phyloP scores from a whole-genome alignment of 345 rosid species.

The Toxicodendron radicans region DNA sequence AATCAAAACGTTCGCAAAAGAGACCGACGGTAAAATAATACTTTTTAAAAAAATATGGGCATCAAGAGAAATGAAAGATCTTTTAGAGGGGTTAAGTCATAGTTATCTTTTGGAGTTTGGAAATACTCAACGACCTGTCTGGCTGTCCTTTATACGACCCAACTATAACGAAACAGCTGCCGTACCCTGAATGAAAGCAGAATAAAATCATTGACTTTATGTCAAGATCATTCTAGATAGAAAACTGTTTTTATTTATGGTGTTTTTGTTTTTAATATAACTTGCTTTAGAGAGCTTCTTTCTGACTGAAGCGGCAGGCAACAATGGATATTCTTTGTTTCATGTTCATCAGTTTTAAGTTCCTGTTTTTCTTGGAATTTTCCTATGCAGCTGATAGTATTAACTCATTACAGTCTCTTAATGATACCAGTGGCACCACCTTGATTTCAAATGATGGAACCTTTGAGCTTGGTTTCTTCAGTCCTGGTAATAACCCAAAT shows the following conservation, averaged over 20 bases:
- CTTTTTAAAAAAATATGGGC: too few relatives aligned
- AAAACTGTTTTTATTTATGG: background rate
- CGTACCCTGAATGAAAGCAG: background rate
- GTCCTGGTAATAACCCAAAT: conserved; percentile 20
- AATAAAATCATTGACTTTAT: background rate
- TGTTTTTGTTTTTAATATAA: background rate
- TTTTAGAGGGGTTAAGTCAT: too few relatives aligned
- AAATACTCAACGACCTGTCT: too few relatives aligned
- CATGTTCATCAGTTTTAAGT: background rate
- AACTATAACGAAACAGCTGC: background rate
- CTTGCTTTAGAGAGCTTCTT: background rate
- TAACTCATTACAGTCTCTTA: background rate
- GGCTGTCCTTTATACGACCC: too few relatives aligned
- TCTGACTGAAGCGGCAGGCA: too few relatives aligned
- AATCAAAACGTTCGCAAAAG: too few relatives aligned
- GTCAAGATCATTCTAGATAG: background rate
- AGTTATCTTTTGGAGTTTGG: too few relatives aligned
- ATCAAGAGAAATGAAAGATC: too few relatives aligned
- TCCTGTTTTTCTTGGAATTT: background rate
- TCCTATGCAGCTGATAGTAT: conserved; percentile 7
- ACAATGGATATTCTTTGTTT: background rate
- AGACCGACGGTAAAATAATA: too few relatives aligned
- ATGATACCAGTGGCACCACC: conserved; percentile 15
- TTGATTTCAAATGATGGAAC: conserved; percentile 27
- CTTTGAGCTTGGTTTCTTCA: conserved; percentile 44